phyloP scores from a whole-genome alignment of 2,329 filamentous ascomycete genomes.

The Colletotrichum tofieldiae region DNA sequence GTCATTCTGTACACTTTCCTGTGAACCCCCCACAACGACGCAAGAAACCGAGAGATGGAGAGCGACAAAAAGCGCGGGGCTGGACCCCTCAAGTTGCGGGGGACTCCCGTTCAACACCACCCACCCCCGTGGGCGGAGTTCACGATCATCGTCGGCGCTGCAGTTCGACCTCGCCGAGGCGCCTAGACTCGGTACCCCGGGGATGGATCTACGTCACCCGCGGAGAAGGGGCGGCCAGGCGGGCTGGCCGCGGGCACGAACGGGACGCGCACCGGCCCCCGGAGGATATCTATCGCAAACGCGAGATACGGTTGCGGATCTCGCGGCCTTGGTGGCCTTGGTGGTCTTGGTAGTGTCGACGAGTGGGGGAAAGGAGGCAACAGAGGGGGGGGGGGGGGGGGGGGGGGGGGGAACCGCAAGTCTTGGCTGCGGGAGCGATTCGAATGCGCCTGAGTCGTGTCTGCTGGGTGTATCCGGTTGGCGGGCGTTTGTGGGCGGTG shows the following conservation, averaged over 20 bases:
- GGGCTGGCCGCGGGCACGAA: too few relatives aligned
- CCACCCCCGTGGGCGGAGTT: neutral
- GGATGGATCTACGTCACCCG: too few relatives aligned
- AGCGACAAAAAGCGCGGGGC: too few relatives aligned
- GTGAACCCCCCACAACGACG: too few relatives aligned
- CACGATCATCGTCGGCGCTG: neutral
- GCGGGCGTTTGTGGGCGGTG: neutral
- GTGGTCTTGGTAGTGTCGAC: neutral
- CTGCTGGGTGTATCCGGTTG: neutral
- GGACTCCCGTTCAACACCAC: too few relatives aligned
- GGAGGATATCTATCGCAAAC: neutral
- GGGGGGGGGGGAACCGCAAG: neutral
- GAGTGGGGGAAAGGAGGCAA: neutral
- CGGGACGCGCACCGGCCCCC: too few relatives aligned
- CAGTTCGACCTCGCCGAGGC: neutral
- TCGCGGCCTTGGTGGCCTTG: neutral
- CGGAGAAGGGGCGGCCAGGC: too few relatives aligned
- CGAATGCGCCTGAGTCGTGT: neutral
- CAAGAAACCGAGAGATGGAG: too few relatives aligned
- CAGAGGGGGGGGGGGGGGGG: neutral
- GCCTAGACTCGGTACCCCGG: neutral
- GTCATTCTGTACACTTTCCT: neutral
- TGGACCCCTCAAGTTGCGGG: too few relatives aligned
- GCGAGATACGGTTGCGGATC: neutral
- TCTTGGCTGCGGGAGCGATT: neutral